Evolutionary conservation across 2,329 filamentous ascomycete genomes (phyloP).

Genomic region (Trichoderma sp.): DNA sequence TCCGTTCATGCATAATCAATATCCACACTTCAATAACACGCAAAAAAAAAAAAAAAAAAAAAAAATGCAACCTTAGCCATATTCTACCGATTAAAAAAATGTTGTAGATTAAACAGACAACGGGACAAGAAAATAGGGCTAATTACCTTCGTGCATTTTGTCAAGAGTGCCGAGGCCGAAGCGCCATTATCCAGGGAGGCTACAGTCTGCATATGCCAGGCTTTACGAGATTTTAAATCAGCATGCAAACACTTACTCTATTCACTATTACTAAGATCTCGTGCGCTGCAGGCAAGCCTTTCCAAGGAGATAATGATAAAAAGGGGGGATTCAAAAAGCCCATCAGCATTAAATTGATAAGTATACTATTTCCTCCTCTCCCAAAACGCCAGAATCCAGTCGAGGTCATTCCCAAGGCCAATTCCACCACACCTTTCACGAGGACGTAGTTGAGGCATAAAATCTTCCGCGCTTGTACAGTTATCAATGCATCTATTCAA

Average conservation of each 20-base stretch:
- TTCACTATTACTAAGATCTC: neutral
- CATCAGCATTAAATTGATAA: neutral
- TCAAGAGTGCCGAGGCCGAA: neutral
- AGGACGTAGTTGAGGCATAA: neutral
- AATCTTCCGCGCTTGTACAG: neutral
- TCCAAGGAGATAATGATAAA: neutral
- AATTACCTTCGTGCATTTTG: neutral
- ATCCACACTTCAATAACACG: neutral
- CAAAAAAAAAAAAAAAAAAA: neutral
- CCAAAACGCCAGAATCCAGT: conserved; percentile 23
- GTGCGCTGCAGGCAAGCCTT: neutral
- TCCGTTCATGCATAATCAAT: conserved; percentile 1
- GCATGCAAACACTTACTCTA: neutral
- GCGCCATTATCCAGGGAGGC: neutral
- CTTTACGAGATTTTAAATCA: neutral
- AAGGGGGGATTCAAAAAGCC: neutral
- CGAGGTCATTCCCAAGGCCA: neutral
- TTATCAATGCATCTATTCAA: conserved; percentile 25
- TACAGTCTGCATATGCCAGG: neutral
- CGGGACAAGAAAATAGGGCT: neutral
- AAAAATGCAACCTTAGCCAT: neutral
- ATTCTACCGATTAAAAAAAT: neutral
- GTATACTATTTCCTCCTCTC: neutral
- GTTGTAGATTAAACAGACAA: neutral
- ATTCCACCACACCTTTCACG: conserved; percentile 12